A percentile compares a stretch with the other conserved stretches of the same genome.
Evolutionary conservation across 1,284 basidiomycete genomes (phyloP).

Genomic region (Fomitopsis palustris): DNA sequence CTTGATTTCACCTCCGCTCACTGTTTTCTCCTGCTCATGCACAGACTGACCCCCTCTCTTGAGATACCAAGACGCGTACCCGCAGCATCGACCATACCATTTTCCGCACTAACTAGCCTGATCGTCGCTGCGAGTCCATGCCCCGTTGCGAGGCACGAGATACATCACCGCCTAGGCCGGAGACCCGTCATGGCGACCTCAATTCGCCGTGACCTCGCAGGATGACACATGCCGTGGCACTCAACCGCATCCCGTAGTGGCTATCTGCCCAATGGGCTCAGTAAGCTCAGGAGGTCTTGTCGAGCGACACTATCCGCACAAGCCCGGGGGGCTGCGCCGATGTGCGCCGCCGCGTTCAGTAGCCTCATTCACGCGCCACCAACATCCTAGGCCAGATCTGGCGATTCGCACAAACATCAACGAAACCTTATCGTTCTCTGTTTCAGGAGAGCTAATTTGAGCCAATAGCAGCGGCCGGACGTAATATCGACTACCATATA

Average conservation of each 20-base stretch:
- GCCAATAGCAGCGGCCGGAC: background rate
- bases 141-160: background rate
- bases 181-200: background rate
- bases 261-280: too few relatives aligned
- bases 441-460: background rate
- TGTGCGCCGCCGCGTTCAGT: conserved; percentile 1
- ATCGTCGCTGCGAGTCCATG: background rate
- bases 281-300: too few relatives aligned
- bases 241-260: too few relatives aligned
- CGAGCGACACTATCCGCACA: too few relatives aligned
- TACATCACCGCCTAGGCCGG: background rate
- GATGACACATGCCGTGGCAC: too few relatives aligned
- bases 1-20: too few relatives aligned
- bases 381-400: background rate
- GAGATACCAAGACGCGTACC: too few relatives aligned
- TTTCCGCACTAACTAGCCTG: background rate
- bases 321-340: background rate
- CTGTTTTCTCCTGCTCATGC: too few relatives aligned
- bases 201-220: background rate
- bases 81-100: too few relatives aligned
- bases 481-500: background rate
- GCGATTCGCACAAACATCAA: background rate
- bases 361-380: conserved; percentile 5
- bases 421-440: background rate
- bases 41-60: too few relatives aligned